Evolutionary conservation across 148 eudicot genomes (phyloP).

Genomic region (Persicaria tinctoria): DNA sequence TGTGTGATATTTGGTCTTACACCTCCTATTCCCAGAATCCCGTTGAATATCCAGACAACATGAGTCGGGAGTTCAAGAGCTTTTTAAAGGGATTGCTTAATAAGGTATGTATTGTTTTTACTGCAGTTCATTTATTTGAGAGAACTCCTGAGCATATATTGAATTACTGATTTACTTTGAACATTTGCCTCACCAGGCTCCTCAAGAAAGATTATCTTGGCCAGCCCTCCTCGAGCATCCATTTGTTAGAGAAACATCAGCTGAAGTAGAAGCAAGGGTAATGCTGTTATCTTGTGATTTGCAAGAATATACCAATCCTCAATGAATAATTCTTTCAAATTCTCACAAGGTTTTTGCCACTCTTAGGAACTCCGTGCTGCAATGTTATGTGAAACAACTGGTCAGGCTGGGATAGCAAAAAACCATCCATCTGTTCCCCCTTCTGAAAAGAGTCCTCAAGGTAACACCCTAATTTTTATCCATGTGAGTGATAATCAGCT

Average conservation of each 20-base stretch:
- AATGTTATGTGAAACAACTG: slow-evolving; percentile 37
- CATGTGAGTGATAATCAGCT: background rate
- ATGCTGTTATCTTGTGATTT: slow-evolving; percentile 3
- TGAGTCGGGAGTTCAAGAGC: slow-evolving; percentile 74
- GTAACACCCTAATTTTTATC: slow-evolving; percentile 34
- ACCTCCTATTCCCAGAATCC: slow-evolving; percentile 64
- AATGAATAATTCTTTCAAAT: slow-evolving; percentile 3
- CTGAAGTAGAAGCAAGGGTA: slow-evolving; percentile 49
- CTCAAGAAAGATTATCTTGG: slow-evolving; percentile 87
- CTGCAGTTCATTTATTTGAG: background rate
- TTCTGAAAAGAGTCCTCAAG: slow-evolving; percentile 35
- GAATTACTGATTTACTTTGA: slow-evolving; percentile 13
- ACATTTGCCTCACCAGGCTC: slow-evolving; percentile 46
- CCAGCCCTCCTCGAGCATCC: slow-evolving; percentile 95
- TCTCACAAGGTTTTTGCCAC: background rate
- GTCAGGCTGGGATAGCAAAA: slow-evolving; percentile 38
- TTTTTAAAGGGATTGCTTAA: slow-evolving; percentile 91
- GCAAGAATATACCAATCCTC: background rate
- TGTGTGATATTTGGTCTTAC: background rate
- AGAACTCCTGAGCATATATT: background rate
- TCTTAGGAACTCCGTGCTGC: slow-evolving; percentile 50
- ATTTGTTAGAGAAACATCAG: slow-evolving; percentile 55
- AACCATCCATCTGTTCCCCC: slow-evolving; percentile 33
- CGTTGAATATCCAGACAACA: slow-evolving; percentile 91
- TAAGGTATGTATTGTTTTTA: slow-evolving; percentile 40